Conservation (phyloP, 225 moss, liverwort and hornwort species). For the Polytrichum formosum region DNA sequence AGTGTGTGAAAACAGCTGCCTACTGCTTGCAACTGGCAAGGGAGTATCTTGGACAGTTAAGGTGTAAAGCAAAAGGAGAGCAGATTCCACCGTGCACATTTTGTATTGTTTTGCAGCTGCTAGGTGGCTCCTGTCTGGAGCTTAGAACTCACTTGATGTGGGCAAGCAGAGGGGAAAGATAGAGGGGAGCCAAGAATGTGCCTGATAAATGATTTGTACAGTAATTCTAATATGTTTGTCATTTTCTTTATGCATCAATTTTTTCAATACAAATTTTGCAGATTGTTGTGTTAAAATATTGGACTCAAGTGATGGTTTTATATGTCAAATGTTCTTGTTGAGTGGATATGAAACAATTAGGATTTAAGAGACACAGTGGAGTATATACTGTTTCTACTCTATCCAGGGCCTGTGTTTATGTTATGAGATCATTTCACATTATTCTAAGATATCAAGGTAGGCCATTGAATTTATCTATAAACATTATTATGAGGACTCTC, state of each 20-base stretch:
- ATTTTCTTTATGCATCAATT: slow-evolving; percentile 31
- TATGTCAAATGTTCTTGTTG: not conserved
- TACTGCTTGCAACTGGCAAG: not conserved
- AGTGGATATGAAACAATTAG: no score
- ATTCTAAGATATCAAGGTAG: no score
- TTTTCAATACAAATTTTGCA: slow-evolving; percentile 39
- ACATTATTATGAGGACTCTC: no score
- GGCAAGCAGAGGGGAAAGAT: slow-evolving; percentile 15
- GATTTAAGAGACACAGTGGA: no score
- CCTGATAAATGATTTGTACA: slow-evolving; percentile 36
- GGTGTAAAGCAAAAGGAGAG: slow-evolving; percentile 6
- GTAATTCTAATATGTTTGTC: slow-evolving; percentile 29
- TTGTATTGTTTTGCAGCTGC: slow-evolving; percentile 11
- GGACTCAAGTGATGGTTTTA: not conserved
- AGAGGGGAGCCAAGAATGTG: slow-evolving; percentile 16
- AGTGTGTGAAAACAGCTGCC: not conserved
- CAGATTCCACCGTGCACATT: not conserved
- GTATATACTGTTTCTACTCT: no score
- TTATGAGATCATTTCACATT: no score
- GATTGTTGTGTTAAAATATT: slow-evolving; percentile 15
- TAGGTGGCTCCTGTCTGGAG: slow-evolving; percentile 5
- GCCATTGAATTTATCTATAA: no score
- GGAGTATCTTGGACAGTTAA: slow-evolving; percentile 1
- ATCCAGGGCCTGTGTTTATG: no score
- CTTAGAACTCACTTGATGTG: slow-evolving; percentile 9